Conservation (phyloP, 2,329 filamentous ascomycete species). For the Pestalotiopsis sp. region DNA sequence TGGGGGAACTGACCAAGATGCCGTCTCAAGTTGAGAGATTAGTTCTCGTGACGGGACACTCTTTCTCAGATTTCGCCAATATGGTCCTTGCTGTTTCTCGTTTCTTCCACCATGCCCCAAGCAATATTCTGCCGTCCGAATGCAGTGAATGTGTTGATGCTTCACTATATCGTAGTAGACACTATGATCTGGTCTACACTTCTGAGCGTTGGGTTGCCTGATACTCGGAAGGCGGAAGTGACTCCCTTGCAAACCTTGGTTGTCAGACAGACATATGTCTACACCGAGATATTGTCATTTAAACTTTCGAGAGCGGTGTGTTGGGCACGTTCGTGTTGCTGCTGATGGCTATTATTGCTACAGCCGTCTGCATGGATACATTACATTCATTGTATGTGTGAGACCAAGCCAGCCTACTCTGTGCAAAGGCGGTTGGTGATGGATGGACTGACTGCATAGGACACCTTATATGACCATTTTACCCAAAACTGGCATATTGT, state of each 20-base stretch:
- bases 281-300: neutral
- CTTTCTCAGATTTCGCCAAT: neutral
- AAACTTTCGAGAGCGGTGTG: neutral
- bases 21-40: neutral
- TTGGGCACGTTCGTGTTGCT: neutral
- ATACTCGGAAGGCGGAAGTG: neutral
- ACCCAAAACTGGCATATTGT: neutral
- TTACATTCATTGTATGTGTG: neutral
- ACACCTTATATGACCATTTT: neutral
- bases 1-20: neutral
- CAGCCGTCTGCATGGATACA: neutral
- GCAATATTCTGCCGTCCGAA: too few species aligned
- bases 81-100: neutral
- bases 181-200: too few species aligned
- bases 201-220: neutral
- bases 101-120: neutral
- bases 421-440: neutral
- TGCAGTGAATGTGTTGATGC: too few species aligned
- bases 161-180: too few species aligned
- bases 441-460: neutral
- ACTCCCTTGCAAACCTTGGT: neutral
- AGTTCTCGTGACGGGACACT: neutral
- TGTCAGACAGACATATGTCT: neutral
- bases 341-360: neutral
- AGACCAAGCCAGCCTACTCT: neutral